These are phyloP conservation scores for Gossypium bickii DNA, from an alignment of 345 rosid genomes.

Conservation along the genomic window DNA sequence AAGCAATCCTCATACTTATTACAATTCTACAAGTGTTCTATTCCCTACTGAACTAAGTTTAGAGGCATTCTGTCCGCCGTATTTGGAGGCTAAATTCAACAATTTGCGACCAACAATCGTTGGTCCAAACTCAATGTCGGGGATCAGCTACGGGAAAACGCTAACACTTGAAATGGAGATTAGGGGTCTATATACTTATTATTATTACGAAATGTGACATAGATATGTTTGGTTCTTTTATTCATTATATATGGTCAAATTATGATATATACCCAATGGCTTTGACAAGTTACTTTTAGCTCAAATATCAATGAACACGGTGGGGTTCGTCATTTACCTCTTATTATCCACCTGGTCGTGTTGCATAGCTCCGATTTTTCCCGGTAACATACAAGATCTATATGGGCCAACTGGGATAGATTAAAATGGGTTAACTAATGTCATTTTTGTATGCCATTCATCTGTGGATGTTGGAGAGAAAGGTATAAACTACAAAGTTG, in stretches of 20 bases:
- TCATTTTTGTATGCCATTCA: background rate
- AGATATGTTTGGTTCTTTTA: background rate
- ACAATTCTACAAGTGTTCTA: conserved; percentile 49
- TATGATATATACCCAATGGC: background rate
- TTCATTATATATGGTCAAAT: background rate
- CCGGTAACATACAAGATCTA: no score
- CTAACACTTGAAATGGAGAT: conserved; percentile 35
- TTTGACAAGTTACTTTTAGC: background rate
- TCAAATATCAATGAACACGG: no score
- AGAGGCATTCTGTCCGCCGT: conserved; percentile 63
- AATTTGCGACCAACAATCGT: conserved; percentile 43
- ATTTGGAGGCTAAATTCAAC: conserved; percentile 33
- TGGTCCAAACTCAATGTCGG: conserved; percentile 28
- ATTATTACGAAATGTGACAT: background rate
- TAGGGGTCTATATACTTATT: background rate
- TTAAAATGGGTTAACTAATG: no score
- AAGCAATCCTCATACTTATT: conserved; percentile 46
- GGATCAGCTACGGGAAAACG: conserved; percentile 25
- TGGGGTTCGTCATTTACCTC: no score
- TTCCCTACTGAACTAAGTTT: conserved; percentile 76
- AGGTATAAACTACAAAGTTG: background rate
- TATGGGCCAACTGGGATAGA: background rate
- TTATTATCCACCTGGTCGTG: no score
- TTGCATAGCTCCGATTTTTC: no score
- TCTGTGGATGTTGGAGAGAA: background rate